Base-by-base conservation (phyloP, 805 yeast species). In the Ogataea neopini region DNA sequence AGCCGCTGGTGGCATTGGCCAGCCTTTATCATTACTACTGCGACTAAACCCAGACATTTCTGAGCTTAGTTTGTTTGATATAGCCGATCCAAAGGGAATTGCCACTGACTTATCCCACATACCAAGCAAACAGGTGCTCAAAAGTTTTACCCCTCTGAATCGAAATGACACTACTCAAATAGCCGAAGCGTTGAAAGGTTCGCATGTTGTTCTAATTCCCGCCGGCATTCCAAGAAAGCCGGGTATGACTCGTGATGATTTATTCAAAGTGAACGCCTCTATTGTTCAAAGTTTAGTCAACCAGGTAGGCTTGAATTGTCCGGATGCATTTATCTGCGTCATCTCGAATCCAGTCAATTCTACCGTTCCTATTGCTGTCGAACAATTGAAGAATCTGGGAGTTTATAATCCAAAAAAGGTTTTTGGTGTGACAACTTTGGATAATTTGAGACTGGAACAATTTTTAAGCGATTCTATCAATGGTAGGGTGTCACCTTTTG, bases 1-100 rank as follows among this genome's bases (percentile, higher is more conserved):
- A 55, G 96, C 96, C 49, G 88, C 91, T 42, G 96, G 96, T 58
- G 96, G 97, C 52, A 89, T 89, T 64, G 97, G 97, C 45, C 96
- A 89, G 74, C 95, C 96, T 33, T 76, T 89, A 50, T 88, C 96
- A 10, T 79, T 90, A 45, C 74, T 89, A 49, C 74, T 88, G 58
- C 89, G 89, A 69, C 72, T 88, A 49, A 79, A 81, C 57, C 79
- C 79, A 30, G 71, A 74, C 46, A 75, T 84, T 41, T 74, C 76
- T 49, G 82, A 83, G 60, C 75, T 89, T 57, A 81, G 94, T 7
- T 76, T 89, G 47, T 89, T 81, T 69, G 97, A 90, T 72, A 88
- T 90, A 38, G 90, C 86, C 62, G 79, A 82, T 60, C 79, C 85
- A 25, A 84, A 85, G 41, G 97, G 97, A 57, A 95, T 89, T 32